Conservation (phyloP, 2,329 filamentous ascomycete species). For the Ophiostoma pallidulum region DNA sequence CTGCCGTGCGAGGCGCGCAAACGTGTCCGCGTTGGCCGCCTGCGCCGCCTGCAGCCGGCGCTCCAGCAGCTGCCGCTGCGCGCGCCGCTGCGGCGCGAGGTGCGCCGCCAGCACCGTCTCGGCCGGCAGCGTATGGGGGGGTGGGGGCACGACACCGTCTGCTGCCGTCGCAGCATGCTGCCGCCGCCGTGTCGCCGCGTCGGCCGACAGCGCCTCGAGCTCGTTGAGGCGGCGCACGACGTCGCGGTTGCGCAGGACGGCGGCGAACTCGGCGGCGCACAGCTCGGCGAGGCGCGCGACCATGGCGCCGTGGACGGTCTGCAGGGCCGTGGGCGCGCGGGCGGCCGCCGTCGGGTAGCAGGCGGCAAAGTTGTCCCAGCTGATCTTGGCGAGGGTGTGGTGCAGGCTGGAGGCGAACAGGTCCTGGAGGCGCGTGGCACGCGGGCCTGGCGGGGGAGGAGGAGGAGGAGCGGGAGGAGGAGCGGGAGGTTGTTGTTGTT, state of each 20-base stretch:
- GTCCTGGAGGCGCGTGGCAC: conserved; percentile 44
- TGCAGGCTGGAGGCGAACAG: conserved; percentile 43
- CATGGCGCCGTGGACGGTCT: conserved; percentile 49
- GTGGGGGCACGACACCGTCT: not conserved
- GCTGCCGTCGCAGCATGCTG: conserved; percentile 18
- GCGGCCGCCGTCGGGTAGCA: conserved; percentile 53
- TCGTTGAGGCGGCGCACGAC: conserved; percentile 51
- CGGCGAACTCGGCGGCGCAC: conserved; percentile 50
- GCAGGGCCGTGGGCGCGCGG: conserved; percentile 40
- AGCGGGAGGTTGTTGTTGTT: conserved; percentile 20
- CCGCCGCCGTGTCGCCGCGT: conserved; percentile 34
- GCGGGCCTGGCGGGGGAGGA: conserved; percentile 40
- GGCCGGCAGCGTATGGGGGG: conserved; percentile 47
- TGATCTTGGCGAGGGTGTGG: conserved; percentile 46
- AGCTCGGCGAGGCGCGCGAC: conserved; percentile 44
- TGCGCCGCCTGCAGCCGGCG: conserved; percentile 48
- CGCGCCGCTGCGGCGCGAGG: conserved; percentile 40
- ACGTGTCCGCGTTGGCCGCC: conserved; percentile 45
- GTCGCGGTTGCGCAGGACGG: conserved; percentile 39
- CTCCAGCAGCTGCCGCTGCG: conserved; percentile 47
- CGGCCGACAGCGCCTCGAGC: conserved; percentile 45
- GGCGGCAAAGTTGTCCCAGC: conserved; percentile 46
- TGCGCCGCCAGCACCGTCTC: conserved; percentile 44
- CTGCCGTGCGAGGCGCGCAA: conserved; percentile 42
- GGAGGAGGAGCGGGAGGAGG: conserved; percentile 18